Base-by-base conservation (phyloP, 225 moss, liverwort and hornwort species). In the Polytrichum formosum region DNA sequence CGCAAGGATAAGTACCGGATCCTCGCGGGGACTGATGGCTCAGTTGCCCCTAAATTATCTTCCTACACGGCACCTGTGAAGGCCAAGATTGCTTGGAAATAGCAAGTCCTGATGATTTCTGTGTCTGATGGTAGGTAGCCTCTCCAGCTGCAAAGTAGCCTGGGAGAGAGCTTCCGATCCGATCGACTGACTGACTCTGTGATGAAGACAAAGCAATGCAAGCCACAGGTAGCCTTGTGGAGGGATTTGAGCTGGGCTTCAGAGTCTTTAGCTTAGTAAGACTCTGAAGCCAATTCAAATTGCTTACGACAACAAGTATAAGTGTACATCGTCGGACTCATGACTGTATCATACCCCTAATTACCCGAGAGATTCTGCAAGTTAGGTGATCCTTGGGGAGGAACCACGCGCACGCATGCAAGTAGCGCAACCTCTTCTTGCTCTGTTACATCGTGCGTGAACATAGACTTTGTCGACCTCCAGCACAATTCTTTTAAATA, bases 1-100 rank as follows among this genome's bases (percentile, higher is more conserved):
- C 76, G 88, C 23, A 82, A 80, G n/a, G 88, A 88, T 75, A 88
- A 88, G 70, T 88, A 88, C 66, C 31, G 75, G 10, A 74, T 80
- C 7, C 56, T 87, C 53, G 87, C 84, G 18, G 87, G 87, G 13
- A 88, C 79, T 0, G 88, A 88, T 35, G 88, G 88, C 53, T 72
- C 72, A 13, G 88, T 88, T 22, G 28, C 73, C 35, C 54, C 72
- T 26, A 63, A 63, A 28, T 67, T 72, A 54, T 69, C 56, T 5
- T 29, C 67, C 23, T 54, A 28, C 7, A 29, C 17, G 20, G 28
- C 28, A 55, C 20, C 29, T 26, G 18, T 70, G 27, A 59, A 35
- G 35, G 69, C 53, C 35, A 28, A 63, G 27, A 56, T 58, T 31
- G 58, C 70, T 65, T 65, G 65, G 65, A 67, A 58, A 58, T 20